Conservation (phyloP, 2,329 filamentous ascomycete species). For the Fusarium sp. region DNA sequence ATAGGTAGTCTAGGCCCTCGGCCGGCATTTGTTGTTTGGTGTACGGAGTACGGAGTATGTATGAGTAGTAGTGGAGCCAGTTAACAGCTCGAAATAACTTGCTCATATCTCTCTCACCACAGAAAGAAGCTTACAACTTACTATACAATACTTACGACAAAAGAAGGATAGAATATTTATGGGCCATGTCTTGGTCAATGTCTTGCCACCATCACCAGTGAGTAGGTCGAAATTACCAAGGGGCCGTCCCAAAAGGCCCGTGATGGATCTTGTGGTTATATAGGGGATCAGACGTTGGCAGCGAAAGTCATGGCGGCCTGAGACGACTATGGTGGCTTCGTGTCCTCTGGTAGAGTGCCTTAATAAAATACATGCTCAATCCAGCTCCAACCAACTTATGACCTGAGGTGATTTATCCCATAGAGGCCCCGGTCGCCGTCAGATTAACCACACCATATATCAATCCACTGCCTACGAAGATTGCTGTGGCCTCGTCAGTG, state of each 20-base stretch:
- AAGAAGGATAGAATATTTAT: neutral
- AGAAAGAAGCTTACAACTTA: neutral
- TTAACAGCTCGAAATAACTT: slow-evolving; percentile 36
- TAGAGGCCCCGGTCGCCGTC: slow-evolving; percentile 38
- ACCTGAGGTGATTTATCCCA: slow-evolving; percentile 46
- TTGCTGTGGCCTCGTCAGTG: slow-evolving; percentile 17
- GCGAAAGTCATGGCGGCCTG: slow-evolving; percentile 38
- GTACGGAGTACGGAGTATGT: neutral
- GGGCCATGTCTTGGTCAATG: neutral
- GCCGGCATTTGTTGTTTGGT: slow-evolving; percentile 14
- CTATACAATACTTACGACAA: neutral
- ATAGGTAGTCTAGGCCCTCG: neutral
- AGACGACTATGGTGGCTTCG: slow-evolving; percentile 39
- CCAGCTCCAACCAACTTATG: slow-evolving; percentile 46
- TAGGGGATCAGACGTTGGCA: slow-evolving; percentile 40
- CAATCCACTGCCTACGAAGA: slow-evolving; percentile 35
- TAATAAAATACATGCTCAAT: slow-evolving; percentile 49
- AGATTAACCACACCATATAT: slow-evolving; percentile 47
- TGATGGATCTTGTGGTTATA: slow-evolving; percentile 28
- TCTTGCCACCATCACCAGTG: slow-evolving; percentile 36
- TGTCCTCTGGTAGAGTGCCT: slow-evolving; percentile 27
- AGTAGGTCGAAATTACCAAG: slow-evolving; percentile 19
- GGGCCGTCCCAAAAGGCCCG: slow-evolving; percentile 19
- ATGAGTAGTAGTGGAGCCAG: slow-evolving; percentile 20
- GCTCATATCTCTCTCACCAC: slow-evolving; percentile 41